Base-by-base conservation (phyloP, 495 filamentous ascomycete genomes). In the Penicillium canariense region DNA sequence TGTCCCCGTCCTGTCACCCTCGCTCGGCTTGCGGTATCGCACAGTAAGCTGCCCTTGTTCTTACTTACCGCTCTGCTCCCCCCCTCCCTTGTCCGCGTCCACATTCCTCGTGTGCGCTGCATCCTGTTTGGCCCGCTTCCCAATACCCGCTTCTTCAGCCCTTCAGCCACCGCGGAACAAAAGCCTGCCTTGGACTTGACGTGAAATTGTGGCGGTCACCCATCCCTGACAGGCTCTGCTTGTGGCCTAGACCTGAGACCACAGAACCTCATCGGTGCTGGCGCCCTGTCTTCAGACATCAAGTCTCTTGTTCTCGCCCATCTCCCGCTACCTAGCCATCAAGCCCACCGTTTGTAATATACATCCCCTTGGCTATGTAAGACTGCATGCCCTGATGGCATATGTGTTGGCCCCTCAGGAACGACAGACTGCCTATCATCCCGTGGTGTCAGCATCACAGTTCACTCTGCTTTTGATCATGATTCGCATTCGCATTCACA, bases 301-400 rank as follows among this genome's bases (percentile, higher is more conserved):
- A 48, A n/a, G n/a, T n/a, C 18, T 26, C 26, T 34, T 17, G 12
- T 46, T 14, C 43, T 30, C 26, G 3, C 27, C 25, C 26, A 28
- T 23, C 30, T 14, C 17, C 17, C 30, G 11, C 9, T 27, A 31
- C 17, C 44, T n/a, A 7, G 18, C 18, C 17, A 32, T 31, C 18
- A 5, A 12, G 39, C 20, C 3, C n/a, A 23, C 4, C 36, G 36
- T 46, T 32, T 27, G 44, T 54, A 48, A 54, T 39, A 45, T 38
- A 31, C 8, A 3, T 22, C 34, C 32, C 48, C 46, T 20, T 59
- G 52, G 52, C 42, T 47, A 48, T 52, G 40, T 45, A 54, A 54
- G 56, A 48, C 43, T 35, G 18, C 43, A 50, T 52, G 39, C 39
- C 28, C 40, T 25, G 50, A n/a, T 30, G 47, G 27, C 31, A 18